phyloP scores from a whole-genome alignment of 192 early-diverging fungal genomes.

The Coemansia sp. region DNA sequence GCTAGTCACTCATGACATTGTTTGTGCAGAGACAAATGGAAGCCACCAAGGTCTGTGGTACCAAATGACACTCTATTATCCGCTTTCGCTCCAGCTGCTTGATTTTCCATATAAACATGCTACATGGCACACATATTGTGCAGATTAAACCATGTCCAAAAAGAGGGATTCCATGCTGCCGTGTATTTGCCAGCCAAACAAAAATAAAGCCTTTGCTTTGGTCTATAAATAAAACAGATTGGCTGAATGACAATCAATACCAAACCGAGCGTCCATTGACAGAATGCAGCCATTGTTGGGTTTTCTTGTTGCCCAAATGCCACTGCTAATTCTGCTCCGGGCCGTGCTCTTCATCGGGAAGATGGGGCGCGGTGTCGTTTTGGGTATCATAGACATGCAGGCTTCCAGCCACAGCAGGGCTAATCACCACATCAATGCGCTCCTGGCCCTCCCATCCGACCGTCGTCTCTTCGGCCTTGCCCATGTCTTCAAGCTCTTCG shows the following conservation, averaged over 20 bases:
- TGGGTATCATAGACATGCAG: conserved; percentile 46
- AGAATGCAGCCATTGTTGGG: not conserved
- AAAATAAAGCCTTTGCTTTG: not conserved
- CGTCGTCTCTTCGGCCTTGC: conserved; percentile 36
- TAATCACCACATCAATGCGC: conserved; percentile 39
- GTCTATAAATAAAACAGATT: not conserved
- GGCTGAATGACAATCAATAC: not conserved
- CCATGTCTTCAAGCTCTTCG: conserved; percentile 38
- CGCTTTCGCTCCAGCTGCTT: not conserved
- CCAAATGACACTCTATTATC: not conserved
- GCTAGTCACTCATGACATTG: not conserved
- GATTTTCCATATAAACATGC: no score
- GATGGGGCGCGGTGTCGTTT: conserved; percentile 20
- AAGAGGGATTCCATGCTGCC: not conserved
- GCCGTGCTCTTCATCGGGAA: not conserved
- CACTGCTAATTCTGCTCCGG: not conserved
- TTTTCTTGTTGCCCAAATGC: not conserved
- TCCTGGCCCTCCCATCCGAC: conserved; percentile 34
- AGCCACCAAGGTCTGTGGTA: not conserved
- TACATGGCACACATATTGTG: not conserved
- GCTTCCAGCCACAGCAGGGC: conserved; percentile 23
- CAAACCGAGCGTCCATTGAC: not conserved
- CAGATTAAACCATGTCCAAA: not conserved
- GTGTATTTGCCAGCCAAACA: no score
- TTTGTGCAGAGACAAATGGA: not conserved